Base-by-base conservation (phyloP, 306 rosid genomes). In the Pyrus pyrifolia region DNA sequence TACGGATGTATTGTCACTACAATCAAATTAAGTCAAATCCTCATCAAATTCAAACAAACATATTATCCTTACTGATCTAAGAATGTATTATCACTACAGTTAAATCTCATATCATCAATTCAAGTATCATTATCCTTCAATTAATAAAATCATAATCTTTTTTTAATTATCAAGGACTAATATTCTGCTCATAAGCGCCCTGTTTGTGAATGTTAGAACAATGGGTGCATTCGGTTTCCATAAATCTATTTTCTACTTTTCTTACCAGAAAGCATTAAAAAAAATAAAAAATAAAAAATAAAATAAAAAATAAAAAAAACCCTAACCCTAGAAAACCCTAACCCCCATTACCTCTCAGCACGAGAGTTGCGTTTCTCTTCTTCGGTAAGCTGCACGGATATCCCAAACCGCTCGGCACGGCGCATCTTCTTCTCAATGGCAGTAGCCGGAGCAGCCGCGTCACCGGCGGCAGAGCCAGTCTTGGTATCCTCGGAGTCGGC, bases 351-450 rank as follows among this genome's bases (percentile, higher is more conserved):
- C 98, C 97, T 91, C 81, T 94, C 96, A 2, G 96, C 96, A 14
- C 98, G 87, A 46, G 98, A 90, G 80, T 90, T 90, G 72, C 96
- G 97, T 85, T 91, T 94, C 79, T 91, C 96, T 62, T 88, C 85
- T 71, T 91, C 93, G 15, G 94, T 86, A 8, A 91, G 68, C 84
- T 85, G 95, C 30, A 89, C 88, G 19, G 96, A 74, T 52, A 94
- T 90, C 18, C 98, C 98, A n/a, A 94, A 94, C 59, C 97, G 90
- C 87, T 94, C 96, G 1, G 96, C 98, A 27, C 98, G 92, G 66
- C 88, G 91, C 13, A 88, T 87, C 89, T 92, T 94, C 90, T 92
- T 92, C 80, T 86, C 87, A 68, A 83, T 67, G 80, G 83, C 86
- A 76, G 90, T 80, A 55, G 76, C 85, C 19, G 83, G 81, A 67